Evolutionary conservation across 2,329 filamentous ascomycete genomes (phyloP), one percentile per base, ranked within the genome.

Genomic region (Pseudocercospora ulei): DNA sequence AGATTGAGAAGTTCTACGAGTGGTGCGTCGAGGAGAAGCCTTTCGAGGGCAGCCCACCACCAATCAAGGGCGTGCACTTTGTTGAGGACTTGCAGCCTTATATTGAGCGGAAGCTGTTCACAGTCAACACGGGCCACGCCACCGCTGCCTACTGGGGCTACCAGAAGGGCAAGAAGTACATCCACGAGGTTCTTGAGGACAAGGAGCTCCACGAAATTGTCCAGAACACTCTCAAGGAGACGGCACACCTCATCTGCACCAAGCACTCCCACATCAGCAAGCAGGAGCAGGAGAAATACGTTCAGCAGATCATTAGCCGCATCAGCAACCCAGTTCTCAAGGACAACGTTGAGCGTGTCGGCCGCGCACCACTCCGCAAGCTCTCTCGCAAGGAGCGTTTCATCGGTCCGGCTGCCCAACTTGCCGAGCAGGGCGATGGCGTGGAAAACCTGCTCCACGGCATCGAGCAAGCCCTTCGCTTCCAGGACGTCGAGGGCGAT

Each of bases 101-200:
- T 69, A 96, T 98, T 57, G 90, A 98, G 77, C 87, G 90, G 65
- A 98, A 98, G 75, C 79, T 98, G 50, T 98, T 87, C 73, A 98
- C 90, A 13, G 88, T 98, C 73, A 98, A 98, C 75, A 98, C 90
- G 13, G 82, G 86, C 39, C 90, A 98, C 62, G 90, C 90, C 44
- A 93, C 88, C 5, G 87, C 87, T 12, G 88, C 90, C 44, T 96
- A 96, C 74, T 87, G 90, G 64, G 88, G 87, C 39, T 82, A 93
- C 73, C 74, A 86, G 67, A 75, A 78, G 51, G 78, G 82, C 58
- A 88, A 92, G 72, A 72, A 75, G 58, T 92, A 82, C 44, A 85
- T 98, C 52, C 84, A 90, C 60, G 88, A 96, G 55, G 81, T 87
- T 5, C 74, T 96, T 49, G 75, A 76, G 46, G 85, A 96, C 60